Conservation (phyloP, 305 asterid genomes). For the Nicotiana rustica region DNA sequence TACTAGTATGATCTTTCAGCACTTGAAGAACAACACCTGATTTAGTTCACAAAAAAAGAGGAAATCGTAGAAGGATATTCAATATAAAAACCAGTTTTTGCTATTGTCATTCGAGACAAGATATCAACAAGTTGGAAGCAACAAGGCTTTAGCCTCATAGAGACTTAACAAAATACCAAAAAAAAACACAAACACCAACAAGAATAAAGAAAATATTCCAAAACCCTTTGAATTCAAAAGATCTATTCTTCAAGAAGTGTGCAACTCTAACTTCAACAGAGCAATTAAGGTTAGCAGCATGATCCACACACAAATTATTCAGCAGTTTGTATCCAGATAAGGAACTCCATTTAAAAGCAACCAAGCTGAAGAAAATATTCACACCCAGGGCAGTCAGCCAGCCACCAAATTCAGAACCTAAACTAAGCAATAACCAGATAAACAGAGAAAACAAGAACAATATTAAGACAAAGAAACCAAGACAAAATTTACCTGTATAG, state of each 20-base stretch:
- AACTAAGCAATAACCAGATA: background rate
- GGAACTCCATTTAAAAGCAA: background rate
- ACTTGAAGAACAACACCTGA: background rate
- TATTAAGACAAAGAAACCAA: conserved; percentile 16
- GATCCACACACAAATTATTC: background rate
- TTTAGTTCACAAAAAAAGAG: background rate
- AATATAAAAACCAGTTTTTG: background rate
- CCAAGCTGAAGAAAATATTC: background rate
- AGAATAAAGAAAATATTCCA: conserved; percentile 12
- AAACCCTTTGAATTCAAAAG: conserved; percentile 11
- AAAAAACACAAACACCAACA: conserved; percentile 19
- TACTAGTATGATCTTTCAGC: background rate
- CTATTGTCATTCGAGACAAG: background rate
- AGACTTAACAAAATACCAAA: background rate
- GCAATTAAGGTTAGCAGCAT: conserved; percentile 11
- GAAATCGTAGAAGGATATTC: background rate
- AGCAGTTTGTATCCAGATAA: conserved; percentile 5
- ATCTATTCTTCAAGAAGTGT: background rate
- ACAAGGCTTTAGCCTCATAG: background rate
- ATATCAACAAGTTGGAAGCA: conserved; percentile 18
- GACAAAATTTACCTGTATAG: conserved; percentile 32
- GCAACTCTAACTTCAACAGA: background rate
- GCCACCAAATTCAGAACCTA: conserved; percentile 30
- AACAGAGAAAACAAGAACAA: conserved; percentile 14
- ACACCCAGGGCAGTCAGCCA: background rate